Percentiles rank a stretch among this genome's conserved stretches.
Conservation (phyloP, 177 flowering plant genomes). For the Vitis hybrid region DNA sequence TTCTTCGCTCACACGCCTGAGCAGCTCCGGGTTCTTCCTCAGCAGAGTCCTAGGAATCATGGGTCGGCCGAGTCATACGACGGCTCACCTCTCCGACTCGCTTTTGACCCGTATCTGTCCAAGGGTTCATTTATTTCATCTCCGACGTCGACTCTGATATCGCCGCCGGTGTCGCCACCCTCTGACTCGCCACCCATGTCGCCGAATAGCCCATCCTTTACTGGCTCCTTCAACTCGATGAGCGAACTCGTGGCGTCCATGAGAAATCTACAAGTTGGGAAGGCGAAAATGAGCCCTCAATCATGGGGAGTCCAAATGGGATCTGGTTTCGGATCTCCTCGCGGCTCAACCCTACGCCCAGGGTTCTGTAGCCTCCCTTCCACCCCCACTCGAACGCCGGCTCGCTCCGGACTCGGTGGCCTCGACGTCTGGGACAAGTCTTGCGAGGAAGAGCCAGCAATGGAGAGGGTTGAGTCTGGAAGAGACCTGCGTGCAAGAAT, state of each 20-base stretch:
- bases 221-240: constrained; percentile 21
- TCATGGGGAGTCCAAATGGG: constrained; percentile 16
- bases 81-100: constrained; percentile 2
- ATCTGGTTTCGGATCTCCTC: constrained; percentile 19
- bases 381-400: constrained; percentile 38
- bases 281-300: constrained; percentile 13
- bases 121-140: constrained; percentile 17
- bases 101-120: constrained; percentile 16
- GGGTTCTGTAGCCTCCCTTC: constrained; percentile 39
- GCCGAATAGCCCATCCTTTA: constrained; percentile 7
- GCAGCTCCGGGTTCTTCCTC: constrained; percentile 43
- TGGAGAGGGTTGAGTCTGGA: constrained; percentile 75
- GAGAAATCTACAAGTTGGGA: constrained; percentile 30
- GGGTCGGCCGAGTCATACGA: constrained; percentile 23
- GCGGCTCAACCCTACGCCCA: constrained; percentile 27
- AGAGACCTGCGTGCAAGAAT: constrained; percentile 50
- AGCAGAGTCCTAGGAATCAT: constrained; percentile 21
- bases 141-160: constrained; percentile 23
- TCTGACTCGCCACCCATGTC: constrained; percentile 37
- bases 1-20: constrained; percentile 63
- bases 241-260: constrained; percentile 27
- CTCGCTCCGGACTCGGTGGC: constrained; percentile 28
- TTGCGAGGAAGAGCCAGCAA: constrained; percentile 46
- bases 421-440: constrained; percentile 35
- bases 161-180: constrained; percentile 39